Evolutionary conservation across 2,329 filamentous ascomycete species (phyloP).

Genomic region (Trichoderma breve): DNA sequence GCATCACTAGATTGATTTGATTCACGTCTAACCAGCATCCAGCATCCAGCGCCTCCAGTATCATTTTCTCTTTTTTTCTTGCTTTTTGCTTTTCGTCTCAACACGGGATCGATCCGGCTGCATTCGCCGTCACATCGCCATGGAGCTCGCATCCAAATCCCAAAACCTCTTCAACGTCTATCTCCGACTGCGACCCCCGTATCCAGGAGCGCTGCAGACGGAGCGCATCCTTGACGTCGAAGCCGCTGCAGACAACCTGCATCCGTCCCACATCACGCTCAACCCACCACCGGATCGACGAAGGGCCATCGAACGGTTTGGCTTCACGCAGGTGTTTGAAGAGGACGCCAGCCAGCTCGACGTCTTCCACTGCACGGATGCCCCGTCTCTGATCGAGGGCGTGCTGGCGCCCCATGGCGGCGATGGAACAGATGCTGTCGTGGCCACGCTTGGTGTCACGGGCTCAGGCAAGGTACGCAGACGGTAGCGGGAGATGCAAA

Average conservation of each 20-base stretch:
- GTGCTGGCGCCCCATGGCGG: conserved; percentile 71
- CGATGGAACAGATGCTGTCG: conserved; percentile 81
- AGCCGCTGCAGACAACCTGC: conserved; percentile 42
- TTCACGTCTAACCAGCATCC: not conserved
- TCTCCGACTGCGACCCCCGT: conserved; percentile 74
- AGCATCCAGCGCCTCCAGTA: conserved; percentile 15
- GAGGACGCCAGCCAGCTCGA: conserved; percentile 82
- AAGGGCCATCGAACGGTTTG: conserved; percentile 87
- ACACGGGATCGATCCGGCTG: not conserved
- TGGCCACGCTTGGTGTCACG: conserved; percentile 91
- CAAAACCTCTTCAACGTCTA: conserved; percentile 84
- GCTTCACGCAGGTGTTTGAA: conserved; percentile 90
- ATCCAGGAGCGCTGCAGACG: conserved; percentile 39
- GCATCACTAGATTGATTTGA: not conserved
- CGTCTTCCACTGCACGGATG: conserved; percentile 76
- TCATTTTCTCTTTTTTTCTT: not conserved
- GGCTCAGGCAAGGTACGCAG: conserved; percentile 83
- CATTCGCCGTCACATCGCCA: not conserved
- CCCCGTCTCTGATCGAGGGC: conserved; percentile 73
- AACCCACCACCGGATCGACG: conserved; percentile 83
- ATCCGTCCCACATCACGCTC: conserved; percentile 68
- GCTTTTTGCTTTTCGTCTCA: not conserved
- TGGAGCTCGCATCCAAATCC: conserved; percentile 32
- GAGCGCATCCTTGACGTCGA: conserved; percentile 83
- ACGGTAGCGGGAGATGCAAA: not conserved